Evolutionary conservation across 352 stramenopile genomes (phyloP), one percentile per base, ranked within the genome.

Genomic region (Elongisporangium prolatum): DNA sequence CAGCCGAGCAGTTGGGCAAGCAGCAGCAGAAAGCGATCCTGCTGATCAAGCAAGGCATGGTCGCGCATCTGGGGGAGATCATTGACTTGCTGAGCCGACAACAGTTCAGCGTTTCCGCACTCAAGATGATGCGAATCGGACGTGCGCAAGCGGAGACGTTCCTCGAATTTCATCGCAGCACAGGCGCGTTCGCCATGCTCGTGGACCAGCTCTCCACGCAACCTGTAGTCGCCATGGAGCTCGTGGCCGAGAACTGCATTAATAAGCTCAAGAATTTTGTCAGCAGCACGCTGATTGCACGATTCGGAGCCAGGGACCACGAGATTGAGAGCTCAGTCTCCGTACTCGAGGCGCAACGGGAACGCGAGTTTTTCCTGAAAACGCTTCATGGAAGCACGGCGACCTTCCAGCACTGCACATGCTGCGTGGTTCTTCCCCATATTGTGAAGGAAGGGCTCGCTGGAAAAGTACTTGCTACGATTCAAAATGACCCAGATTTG

Each of bases 401-500:
- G 2, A 89, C 72, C 0, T 91, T 91, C 34, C 81, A 95, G 54
- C 88, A 84, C 70, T 98, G 89, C 60, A 97, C 91, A 1, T 98
- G 88, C 64, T 97, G 89, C 49, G 81, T 98, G 4, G 84, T 98
- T 7, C 83, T 97, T 53, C 93, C 92, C 6, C 95, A 98, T 60
- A 85, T 93, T n/a, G 72, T 98, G 6, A 97, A 95, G 60, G 85
- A 91, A 63, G 83, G 79, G 4, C 51, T 87, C 5, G 72, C 74
- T 1, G 93, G 93, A 17, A 67, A 87, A 21, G 89, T 98, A 11
- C 67, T 98, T 7, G 71, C 91, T 34, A 73, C 85, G 4, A 95
- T 98, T 21, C 67, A 95, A 34, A 68, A 73, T 21, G 69, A 72
- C 11, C 51, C 74, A 6, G 76, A 74, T 25, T 95, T 96, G 52